phyloP scores from a whole-genome alignment of 306 rosid genomes.

The Prunus salicina region DNA sequence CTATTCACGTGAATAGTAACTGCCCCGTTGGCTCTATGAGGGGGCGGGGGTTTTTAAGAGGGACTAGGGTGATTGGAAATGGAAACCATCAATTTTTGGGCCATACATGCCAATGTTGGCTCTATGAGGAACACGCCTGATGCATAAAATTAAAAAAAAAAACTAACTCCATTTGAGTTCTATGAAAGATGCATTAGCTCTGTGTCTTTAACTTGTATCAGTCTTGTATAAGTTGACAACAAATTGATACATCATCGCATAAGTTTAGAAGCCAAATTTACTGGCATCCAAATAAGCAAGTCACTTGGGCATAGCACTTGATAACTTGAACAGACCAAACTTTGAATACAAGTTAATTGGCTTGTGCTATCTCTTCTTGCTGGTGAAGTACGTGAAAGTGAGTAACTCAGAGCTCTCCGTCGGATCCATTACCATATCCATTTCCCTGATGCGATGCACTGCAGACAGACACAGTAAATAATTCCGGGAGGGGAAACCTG shows the following conservation, averaged over 20 bases:
- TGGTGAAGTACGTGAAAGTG: neutral
- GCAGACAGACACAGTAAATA: constrained; percentile 23
- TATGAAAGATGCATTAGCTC: neutral
- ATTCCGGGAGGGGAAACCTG: neutral
- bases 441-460: constrained; percentile 32
- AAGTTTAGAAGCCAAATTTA: neutral
- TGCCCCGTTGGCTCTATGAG: too few species aligned
- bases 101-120: neutral
- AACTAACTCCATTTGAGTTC: neutral
- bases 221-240: neutral
- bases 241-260: neutral
- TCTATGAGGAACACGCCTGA: neutral
- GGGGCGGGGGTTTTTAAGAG: too few species aligned
- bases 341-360: neutral
- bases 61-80: too few species aligned
- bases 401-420: constrained; percentile 57
- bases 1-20: too few species aligned
- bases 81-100: too few species aligned
- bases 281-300: neutral
- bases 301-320: neutral
- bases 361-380: neutral
- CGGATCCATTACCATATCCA: constrained; percentile 27
- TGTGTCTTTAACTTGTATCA: neutral
- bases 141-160: too few species aligned
- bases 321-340: neutral